Conservation (phyloP, 2,329 filamentous ascomycete species). For the Phialophora macrospora region DNA sequence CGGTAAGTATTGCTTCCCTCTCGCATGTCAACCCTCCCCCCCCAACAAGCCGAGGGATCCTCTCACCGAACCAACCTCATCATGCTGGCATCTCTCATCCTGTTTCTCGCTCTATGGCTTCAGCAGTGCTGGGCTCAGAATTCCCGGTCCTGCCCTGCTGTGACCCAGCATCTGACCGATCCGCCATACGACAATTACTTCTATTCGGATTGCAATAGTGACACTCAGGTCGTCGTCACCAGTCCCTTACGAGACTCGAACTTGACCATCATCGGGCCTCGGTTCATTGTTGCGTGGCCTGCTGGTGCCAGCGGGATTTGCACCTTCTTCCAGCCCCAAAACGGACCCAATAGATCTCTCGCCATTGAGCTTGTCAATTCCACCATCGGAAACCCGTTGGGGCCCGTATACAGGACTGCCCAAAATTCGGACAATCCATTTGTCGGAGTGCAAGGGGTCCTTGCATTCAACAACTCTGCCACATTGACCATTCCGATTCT, state of each 20-base stretch:
- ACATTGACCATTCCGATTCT: constrained; percentile 61
- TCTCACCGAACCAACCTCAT: constrained; percentile 31
- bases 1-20: background rate
- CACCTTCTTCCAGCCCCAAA: constrained; percentile 61
- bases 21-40: constrained; percentile 1
- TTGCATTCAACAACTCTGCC: constrained; percentile 65
- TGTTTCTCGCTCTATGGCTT: constrained; percentile 33
- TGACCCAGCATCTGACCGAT: constrained; percentile 57
- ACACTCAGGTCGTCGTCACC: constrained; percentile 65
- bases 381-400: constrained; percentile 53
- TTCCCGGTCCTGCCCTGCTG: constrained; percentile 41
- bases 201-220: constrained; percentile 66
- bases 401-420: constrained; percentile 50
- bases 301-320: constrained; percentile 67
- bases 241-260: constrained; percentile 61
- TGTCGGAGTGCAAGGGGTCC: constrained; percentile 59
- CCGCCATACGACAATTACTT: constrained; percentile 69
- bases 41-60: background rate
- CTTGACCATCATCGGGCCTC: constrained; percentile 60
- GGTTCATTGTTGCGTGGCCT: constrained; percentile 68
- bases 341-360: constrained; percentile 60
- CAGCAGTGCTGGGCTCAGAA: constrained; percentile 32
- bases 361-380: constrained; percentile 60
- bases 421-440: constrained; percentile 46
- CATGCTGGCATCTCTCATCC: constrained; percentile 31